Conservation (phyloP, 2,329 filamentous ascomycete genomes). For the Trichoderma breve region DNA sequence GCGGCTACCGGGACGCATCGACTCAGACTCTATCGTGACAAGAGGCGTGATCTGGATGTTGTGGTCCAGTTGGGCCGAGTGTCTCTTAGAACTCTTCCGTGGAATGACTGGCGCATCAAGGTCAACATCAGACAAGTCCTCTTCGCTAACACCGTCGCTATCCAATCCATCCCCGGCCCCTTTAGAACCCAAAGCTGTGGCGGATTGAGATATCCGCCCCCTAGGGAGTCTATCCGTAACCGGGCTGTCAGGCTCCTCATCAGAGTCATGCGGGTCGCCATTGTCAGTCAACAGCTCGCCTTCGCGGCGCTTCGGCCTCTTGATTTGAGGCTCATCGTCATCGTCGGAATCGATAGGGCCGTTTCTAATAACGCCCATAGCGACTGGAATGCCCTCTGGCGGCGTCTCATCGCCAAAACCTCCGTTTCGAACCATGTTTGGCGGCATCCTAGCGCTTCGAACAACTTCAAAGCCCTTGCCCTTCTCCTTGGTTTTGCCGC, state of each 20-base stretch:
- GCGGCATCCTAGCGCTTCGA: slow-evolving; percentile 80
- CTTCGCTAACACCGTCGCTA: slow-evolving; percentile 22
- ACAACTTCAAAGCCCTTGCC: slow-evolving; percentile 97
- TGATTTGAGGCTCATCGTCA: slow-evolving; percentile 43
- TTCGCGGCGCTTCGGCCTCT: slow-evolving; percentile 29
- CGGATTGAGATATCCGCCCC: slow-evolving; percentile 18
- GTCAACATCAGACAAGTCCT: slow-evolving; percentile 42
- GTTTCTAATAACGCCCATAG: slow-evolving; percentile 58
- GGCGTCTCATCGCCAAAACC: slow-evolving; percentile 63
- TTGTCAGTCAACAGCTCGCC: slow-evolving; percentile 45
- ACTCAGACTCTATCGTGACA: slow-evolving; percentile 29
- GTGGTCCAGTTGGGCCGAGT: slow-evolving; percentile 41
- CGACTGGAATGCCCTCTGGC: slow-evolving; percentile 63
- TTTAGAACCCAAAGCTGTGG: slow-evolving; percentile 17
- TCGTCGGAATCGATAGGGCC: slow-evolving; percentile 66
- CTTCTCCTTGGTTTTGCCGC: slow-evolving; percentile 88
- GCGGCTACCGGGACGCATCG: slow-evolving; percentile 23
- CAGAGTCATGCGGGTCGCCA: slow-evolving; percentile 46
- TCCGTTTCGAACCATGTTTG: slow-evolving; percentile 57
- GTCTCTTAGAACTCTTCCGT: slow-evolving; percentile 69
- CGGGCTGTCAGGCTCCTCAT: slow-evolving; percentile 41
- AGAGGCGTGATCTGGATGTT: slow-evolving; percentile 36
- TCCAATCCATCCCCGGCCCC: background rate
- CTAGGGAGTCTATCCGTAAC: slow-evolving; percentile 31
- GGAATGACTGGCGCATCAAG: slow-evolving; percentile 58